Base-by-base conservation (phyloP, 331 rosid species). In the Telfairia occidentalis region DNA sequence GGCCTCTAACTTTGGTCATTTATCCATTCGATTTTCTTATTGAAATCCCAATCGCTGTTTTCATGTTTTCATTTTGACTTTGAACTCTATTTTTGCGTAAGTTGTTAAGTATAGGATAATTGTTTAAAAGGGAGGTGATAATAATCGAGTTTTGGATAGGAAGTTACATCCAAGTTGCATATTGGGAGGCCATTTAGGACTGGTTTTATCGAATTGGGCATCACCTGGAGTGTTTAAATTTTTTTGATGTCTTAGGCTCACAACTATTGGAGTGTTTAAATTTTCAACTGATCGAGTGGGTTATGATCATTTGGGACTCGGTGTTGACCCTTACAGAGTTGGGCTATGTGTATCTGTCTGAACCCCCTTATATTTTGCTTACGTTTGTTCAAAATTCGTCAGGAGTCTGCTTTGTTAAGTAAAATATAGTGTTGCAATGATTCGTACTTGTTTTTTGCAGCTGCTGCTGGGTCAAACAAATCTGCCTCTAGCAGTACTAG, bases 401-500 rank as follows among this genome's bases (percentile, higher is more conserved):
- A 7, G 15, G 28, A 16, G 40, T 26, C 9, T 70, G 75, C 23
- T 58, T 34, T 15, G 15, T 34, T 28, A 10, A 7, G 32, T 55
- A 10, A 18, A 37, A 37, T 59, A 38, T 16, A 13, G 43, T 28
- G 52, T 61, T 43, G 38, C 52, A 34, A 18, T 32, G 42, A 2
- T 32, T 32, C 5, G 37, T n/a, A n/a, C 32, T 7, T 57, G 37
- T 24, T n/a, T 32, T 73, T 48, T 83, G 77, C 89, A 93, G 97
- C 81, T 73, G 81, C 87, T 81, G 96, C 92, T 60, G 97, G 94
- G 13, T 85, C 93, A 24, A 93, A 93, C 76, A 88, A 80, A 79
- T 81, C 97, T 58, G 97, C 97, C 13, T 86, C 94, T 15, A 89
- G 94, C 82, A 79, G 94, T 80, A 93, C 97, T 49, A 75, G 92